Percentiles rank a stretch among this genome's conserved stretches.
Conservation (phyloP, 306 rosid species). For the Rubus parviflorus region DNA sequence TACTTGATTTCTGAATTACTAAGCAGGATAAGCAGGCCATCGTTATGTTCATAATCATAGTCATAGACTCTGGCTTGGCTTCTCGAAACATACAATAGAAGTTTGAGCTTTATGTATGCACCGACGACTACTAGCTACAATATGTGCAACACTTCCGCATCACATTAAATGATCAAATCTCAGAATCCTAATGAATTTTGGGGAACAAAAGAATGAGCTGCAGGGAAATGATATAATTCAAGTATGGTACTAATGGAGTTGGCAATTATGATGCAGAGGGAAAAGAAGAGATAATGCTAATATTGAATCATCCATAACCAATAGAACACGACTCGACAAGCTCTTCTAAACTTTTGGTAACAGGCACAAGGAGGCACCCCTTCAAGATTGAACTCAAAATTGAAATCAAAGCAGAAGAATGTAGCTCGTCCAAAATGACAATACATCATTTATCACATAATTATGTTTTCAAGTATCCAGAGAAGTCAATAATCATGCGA, state of each 20-base stretch:
- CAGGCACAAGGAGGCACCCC: neutral
- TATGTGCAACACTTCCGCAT: neutral
- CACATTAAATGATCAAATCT: neutral
- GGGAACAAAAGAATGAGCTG: neutral
- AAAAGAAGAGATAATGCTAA: neutral
- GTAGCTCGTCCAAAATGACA: neutral
- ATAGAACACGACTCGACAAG: neutral
- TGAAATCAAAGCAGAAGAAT: neutral
- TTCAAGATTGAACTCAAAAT: neutral
- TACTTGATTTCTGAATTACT: neutral
- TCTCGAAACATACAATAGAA: neutral
- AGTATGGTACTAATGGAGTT: neutral
- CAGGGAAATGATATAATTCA: neutral
- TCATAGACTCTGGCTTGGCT: neutral
- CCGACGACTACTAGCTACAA: neutral
- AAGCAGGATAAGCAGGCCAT: neutral
- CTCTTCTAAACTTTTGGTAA: neutral
- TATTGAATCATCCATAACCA: neutral
- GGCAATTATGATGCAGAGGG: neutral
- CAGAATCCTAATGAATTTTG: neutral
- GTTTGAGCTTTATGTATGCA: neutral
- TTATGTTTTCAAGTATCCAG: too few species aligned
- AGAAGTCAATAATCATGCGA: neutral
- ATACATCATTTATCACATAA: neutral
- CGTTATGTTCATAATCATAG: too few species aligned